Base-by-base conservation (phyloP, 139 green algal species). In the Gonium pectorale region DNA sequence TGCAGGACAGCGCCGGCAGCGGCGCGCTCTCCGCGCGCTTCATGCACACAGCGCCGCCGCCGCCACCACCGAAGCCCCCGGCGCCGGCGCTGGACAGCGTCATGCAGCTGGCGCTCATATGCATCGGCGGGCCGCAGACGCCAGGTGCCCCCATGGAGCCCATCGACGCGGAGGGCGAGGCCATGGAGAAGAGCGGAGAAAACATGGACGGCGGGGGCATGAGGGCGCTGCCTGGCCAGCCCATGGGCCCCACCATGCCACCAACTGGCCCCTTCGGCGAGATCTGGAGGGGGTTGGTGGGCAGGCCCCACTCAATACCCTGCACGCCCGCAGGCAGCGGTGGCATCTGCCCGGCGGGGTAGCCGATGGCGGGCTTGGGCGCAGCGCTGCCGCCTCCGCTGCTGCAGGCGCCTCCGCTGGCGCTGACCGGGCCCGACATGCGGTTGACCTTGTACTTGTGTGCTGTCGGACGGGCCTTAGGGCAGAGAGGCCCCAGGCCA, bases 261-360 rank as follows among this genome's bases (percentile, higher is more conserved):
- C 31, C 21, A 29, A 71, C 38, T 35, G 54, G 56, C 11, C 41
- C 70, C 74, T 84, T 88, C 24, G 74, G 83, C 13, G 64, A 70
- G 29, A 88, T 81, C 44, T 84, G 73, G 51, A 88, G 52, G 29
- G 83, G 83, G 74, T 88, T 88, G 29, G 83, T 88, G 64, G 83
- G 83, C 63, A 88, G 74, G 31, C 83, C 83, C 83, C 83, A 88
- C 29, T 56, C 83, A 27, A 88, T 88, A 8, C 83, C 83, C 3
- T 43, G 43, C 0, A 78, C 22, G 35, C 43, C 66, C 26, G 19
- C 40, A 11, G 64, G 62, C 33, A 88, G 83, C 26, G 83, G 27
- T 17, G 83, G 83, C 73, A 88, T 63, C 63, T 80, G 62, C 4
- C 83, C 83, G 15, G 69, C 72, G 1, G 83, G 73, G 35, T 84